Conservation (phyloP, 176 grass and related monocot genomes). For the Poa pratensis region DNA sequence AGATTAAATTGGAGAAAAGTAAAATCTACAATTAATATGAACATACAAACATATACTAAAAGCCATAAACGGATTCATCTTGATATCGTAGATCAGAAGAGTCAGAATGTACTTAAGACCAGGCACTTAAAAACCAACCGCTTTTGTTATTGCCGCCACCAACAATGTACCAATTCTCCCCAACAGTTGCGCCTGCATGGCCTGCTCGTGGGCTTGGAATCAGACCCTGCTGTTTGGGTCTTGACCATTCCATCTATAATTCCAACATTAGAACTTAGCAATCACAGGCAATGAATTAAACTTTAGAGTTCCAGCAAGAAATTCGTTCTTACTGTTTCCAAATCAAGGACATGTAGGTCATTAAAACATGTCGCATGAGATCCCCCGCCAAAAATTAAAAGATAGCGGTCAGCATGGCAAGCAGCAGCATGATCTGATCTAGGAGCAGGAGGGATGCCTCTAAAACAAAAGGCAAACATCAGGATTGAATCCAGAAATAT, state of each 20-base stretch:
- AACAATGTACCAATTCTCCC: slow-evolving; percentile 94
- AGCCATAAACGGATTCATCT: slow-evolving; percentile 5
- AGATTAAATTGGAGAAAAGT: neutral
- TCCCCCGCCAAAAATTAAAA: slow-evolving; percentile 97
- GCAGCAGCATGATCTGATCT: slow-evolving; percentile 93
- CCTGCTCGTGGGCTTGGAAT: slow-evolving; percentile 86
- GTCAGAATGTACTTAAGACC: slow-evolving; percentile 27
- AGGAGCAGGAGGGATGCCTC: slow-evolving; percentile 89
- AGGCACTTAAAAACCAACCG: slow-evolving; percentile 54
- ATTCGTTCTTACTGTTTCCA: slow-evolving; percentile 72
- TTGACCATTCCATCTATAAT: slow-evolving; percentile 91
- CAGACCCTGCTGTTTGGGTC: slow-evolving; percentile 75
- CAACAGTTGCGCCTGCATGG: slow-evolving; percentile 79
- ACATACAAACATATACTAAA: slow-evolving; percentile 31
- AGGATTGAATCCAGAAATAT: slow-evolving; percentile 26
- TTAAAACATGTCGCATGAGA: slow-evolving; percentile 97
- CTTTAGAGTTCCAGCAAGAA: neutral
- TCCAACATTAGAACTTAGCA: slow-evolving; percentile 41
- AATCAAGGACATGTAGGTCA: slow-evolving; percentile 96
- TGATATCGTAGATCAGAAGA: slow-evolving; percentile 22
- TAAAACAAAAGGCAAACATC: slow-evolving; percentile 48
- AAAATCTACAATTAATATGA: neutral
- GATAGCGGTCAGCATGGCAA: slow-evolving; percentile 89
- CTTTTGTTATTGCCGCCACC: slow-evolving; percentile 96
- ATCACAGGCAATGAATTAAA: slow-evolving; percentile 22